Conservation (phyloP, 2,329 filamentous ascomycete genomes). For the Colletotrichum paranaense region DNA sequence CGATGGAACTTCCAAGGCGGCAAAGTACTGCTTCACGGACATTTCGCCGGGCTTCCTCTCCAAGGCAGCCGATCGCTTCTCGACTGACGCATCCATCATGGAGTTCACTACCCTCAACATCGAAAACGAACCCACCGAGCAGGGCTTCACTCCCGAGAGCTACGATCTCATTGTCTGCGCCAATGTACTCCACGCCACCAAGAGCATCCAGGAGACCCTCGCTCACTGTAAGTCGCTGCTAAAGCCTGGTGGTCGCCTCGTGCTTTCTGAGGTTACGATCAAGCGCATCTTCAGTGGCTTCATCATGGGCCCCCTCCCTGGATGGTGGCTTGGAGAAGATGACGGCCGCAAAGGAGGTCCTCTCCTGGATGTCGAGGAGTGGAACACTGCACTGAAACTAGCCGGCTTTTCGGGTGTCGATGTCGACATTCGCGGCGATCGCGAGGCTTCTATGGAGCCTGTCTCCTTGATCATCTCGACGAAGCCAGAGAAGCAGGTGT, state of each 20-base stretch:
- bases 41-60: constrained; percentile 55
- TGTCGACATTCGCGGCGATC: constrained; percentile 27
- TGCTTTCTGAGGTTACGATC: constrained; percentile 43
- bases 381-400: constrained; percentile 24
- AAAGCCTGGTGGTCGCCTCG: constrained; percentile 43
- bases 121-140: constrained; percentile 43
- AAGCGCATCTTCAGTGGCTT: constrained; percentile 37
- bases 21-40: constrained; percentile 57
- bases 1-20: constrained; percentile 21
- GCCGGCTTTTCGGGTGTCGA: constrained; percentile 34
- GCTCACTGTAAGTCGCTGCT: constrained; percentile 38
- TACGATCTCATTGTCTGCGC: constrained; percentile 51
- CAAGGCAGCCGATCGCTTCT: constrained; percentile 46
- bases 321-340: constrained; percentile 50
- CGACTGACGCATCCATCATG: constrained; percentile 37
- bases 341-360: constrained; percentile 29
- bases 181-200: constrained; percentile 45
- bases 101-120: constrained; percentile 44
- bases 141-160: constrained; percentile 46
- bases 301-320: constrained; percentile 47
- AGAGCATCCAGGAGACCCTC: constrained; percentile 40
- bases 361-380: constrained; percentile 17
- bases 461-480: constrained; percentile 30
- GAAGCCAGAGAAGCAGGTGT: constrained; percentile 10
- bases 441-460: constrained; percentile 26